phyloP scores from a whole-genome alignment of 257 asterid genomes.

The Mitragyna speciosa region DNA sequence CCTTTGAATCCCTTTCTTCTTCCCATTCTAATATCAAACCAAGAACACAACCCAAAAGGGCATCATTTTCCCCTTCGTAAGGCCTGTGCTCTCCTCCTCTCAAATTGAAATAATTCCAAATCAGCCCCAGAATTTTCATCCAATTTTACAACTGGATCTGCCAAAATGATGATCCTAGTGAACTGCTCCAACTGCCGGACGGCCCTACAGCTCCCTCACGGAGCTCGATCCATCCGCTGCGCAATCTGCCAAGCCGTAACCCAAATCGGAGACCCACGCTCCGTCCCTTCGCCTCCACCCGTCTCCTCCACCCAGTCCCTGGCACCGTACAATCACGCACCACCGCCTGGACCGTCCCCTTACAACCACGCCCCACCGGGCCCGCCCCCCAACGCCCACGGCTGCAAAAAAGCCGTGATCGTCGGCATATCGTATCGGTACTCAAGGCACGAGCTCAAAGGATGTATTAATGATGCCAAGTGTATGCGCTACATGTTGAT shows the following conservation, averaged over 20 bases:
- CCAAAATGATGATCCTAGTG: conserved; percentile 57
- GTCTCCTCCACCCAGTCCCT: not conserved
- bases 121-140: not conserved
- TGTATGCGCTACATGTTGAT: conserved; percentile 76
- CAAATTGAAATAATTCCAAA: too few relatives aligned
- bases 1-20: not conserved
- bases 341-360: too few relatives aligned
- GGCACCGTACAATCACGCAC: conserved; percentile 23
- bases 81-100: not conserved
- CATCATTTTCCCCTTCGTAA: not conserved
- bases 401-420: conserved; percentile 88
- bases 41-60: too few relatives aligned
- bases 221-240: conserved; percentile 86
- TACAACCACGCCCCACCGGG: too few relatives aligned
- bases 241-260: conserved; percentile 85
- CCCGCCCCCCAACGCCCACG: conserved; percentile 73
- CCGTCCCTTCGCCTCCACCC: conserved; percentile 42
- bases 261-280: conserved; percentile 63
- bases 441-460: conserved; percentile 93
- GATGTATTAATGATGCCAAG: conserved; percentile 95
- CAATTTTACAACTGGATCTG: not conserved
- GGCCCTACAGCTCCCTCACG: conserved; percentile 76
- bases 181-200: conserved; percentile 78
- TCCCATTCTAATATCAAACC: not conserved
- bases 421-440: conserved; percentile 75